These are phyloP conservation scores for Martensiomyces pterosporus DNA, from an alignment of 192 early-diverging fungal species.

Conservation along the genomic window DNA sequence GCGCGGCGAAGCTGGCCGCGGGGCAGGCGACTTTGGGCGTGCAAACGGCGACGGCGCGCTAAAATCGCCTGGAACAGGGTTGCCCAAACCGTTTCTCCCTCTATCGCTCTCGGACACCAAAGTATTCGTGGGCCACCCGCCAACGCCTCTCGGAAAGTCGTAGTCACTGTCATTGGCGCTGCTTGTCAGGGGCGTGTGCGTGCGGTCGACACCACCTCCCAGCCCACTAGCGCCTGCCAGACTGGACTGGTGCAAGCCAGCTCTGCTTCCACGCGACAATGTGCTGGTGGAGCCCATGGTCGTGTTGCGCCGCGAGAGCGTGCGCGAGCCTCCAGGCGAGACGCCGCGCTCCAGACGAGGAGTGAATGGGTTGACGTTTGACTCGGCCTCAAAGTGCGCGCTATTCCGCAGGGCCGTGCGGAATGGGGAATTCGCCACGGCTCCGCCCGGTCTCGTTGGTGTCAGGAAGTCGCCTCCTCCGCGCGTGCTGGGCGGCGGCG, in stretches of 20 bases:
- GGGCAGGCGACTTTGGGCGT: conserved; percentile 38
- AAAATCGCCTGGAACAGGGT: conserved; percentile 1
- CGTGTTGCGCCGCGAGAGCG: conserved; percentile 18
- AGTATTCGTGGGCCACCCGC: conserved; percentile 27
- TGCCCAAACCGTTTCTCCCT: not conserved
- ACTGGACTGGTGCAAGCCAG: conserved; percentile 8
- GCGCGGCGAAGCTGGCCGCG: conserved; percentile 43
- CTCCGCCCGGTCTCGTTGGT: conserved; percentile 12
- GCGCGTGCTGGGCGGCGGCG: conserved; percentile 10
- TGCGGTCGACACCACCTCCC: too few species aligned
- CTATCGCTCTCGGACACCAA: not conserved
- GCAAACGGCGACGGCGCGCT: conserved; percentile 23
- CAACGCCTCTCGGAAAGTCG: conserved; percentile 19
- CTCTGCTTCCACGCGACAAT: too few species aligned
- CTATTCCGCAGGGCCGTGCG: conserved; percentile 23
- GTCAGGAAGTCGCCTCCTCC: conserved; percentile 19
- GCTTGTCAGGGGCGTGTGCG: not conserved
- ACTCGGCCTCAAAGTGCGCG: conserved; percentile 16
- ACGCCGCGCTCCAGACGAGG: conserved; percentile 33
- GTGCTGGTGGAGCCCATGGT: conserved; percentile 8
- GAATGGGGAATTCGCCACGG: conserved; percentile 11
- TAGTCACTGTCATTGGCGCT: not conserved
- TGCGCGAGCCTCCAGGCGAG: conserved; percentile 17
- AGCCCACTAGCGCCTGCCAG: not conserved
- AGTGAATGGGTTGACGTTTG: conserved; percentile 37